Conservation (phyloP, 371 early-diverging fungal genomes). For the Mortierella sp. region DNA sequence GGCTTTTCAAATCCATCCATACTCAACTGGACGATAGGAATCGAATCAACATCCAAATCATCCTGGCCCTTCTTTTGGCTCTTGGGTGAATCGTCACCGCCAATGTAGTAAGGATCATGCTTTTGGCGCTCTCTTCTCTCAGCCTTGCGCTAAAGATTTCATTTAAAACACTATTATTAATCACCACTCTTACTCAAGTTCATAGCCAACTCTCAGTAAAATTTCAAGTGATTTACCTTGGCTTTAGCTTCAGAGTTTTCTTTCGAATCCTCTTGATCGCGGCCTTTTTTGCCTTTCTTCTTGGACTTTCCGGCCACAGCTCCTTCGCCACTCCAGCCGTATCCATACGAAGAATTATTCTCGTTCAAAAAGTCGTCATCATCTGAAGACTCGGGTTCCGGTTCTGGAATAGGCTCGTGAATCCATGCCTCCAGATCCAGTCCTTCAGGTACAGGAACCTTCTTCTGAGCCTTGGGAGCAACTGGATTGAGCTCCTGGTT, state of each 20-base stretch:
- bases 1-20: slow-evolving; percentile 68
- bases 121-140: slow-evolving; percentile 73
- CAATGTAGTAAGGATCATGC: slow-evolving; percentile 85
- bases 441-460: slow-evolving; percentile 91
- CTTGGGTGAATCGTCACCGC: slow-evolving; percentile 24
- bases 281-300: slow-evolving; percentile 58
- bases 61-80: slow-evolving; percentile 51
- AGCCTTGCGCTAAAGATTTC: slow-evolving; percentile 61
- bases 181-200: background rate
- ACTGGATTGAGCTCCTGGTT: slow-evolving; percentile 93
- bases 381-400: slow-evolving; percentile 54
- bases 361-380: slow-evolving; percentile 59
- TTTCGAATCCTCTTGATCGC: slow-evolving; percentile 37
- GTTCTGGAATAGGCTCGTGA: slow-evolving; percentile 76
- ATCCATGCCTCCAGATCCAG: slow-evolving; percentile 90
- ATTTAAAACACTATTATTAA: background rate
- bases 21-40: slow-evolving; percentile 83
- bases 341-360: slow-evolving; percentile 33
- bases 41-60: slow-evolving; percentile 81
- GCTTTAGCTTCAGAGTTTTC: slow-evolving; percentile 42
- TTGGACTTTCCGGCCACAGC: slow-evolving; percentile 44
- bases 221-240: slow-evolving; percentile 21
- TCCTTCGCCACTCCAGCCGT: slow-evolving; percentile 53
- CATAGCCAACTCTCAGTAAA: background rate
- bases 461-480: slow-evolving; percentile 90